These are phyloP conservation scores for Avena insularis DNA, from an alignment of 176 grass and related monocot genomes.

Conservation along the genomic window DNA sequence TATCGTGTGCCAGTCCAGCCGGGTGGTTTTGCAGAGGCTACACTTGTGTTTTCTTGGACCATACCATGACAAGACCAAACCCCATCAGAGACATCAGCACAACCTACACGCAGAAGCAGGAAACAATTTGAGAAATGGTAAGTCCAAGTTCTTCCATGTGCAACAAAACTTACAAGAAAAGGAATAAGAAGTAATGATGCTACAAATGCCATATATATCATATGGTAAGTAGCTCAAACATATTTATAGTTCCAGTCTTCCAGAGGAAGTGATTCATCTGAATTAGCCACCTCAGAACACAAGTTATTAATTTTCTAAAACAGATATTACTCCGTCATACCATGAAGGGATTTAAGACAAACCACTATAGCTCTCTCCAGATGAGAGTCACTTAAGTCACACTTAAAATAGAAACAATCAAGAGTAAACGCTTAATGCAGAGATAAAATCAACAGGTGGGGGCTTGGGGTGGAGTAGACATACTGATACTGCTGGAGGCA, in stretches of 20 bases:
- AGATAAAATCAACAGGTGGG: too few relatives aligned
- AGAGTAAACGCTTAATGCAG: neutral
- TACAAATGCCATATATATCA: neutral
- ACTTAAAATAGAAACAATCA: neutral
- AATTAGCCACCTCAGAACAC: neutral
- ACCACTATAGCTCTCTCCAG: neutral
- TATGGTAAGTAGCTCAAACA: neutral
- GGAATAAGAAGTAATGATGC: neutral
- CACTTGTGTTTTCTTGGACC: slow-evolving; percentile 66
- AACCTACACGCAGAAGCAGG: slow-evolving; percentile 59
- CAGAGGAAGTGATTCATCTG: neutral
- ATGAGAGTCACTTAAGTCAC: neutral
- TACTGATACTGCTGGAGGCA: slow-evolving; percentile 94
- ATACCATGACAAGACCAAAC: slow-evolving; percentile 92
- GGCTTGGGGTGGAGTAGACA: slow-evolving; percentile 29
- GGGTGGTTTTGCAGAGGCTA: neutral
- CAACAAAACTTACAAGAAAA: slow-evolving; percentile 2
- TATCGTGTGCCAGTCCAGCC: neutral
- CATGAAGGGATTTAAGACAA: neutral
- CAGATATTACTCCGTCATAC: slow-evolving; percentile 8
- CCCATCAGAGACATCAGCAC: slow-evolving; percentile 98
- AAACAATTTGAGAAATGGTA: slow-evolving; percentile 19
- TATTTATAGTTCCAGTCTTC: too few relatives aligned
- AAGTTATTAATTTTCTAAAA: neutral
- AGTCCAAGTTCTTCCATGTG: neutral